Evolutionary conservation across 495 filamentous ascomycete species (phyloP).

Genomic region (Podospora bellae-mahoneyi): DNA sequence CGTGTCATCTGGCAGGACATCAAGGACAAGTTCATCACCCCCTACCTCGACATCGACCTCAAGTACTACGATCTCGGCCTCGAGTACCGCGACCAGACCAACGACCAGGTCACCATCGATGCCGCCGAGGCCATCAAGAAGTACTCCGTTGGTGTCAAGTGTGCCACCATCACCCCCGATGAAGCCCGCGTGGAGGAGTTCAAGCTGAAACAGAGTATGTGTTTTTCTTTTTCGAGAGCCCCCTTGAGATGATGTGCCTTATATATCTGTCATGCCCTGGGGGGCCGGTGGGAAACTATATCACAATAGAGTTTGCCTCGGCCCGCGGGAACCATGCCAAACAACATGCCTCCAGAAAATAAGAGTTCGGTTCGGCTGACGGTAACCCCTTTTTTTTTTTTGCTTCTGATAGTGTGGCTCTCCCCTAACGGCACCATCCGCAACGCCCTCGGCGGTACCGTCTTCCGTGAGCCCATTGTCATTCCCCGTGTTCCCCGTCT

Average conservation of each 20-base stretch:
- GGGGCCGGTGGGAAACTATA: constrained; percentile 2
- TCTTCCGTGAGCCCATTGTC: constrained; percentile 97
- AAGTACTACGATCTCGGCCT: constrained; percentile 99
- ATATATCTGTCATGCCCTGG: not conserved
- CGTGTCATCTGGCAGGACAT: constrained; percentile 98
- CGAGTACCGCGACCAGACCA: constrained; percentile 90
- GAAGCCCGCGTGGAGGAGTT: constrained; percentile 96
- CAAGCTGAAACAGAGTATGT: constrained; percentile 90
- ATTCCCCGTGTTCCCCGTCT: constrained; percentile 88
- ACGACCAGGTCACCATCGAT: constrained; percentile 92
- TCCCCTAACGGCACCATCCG: constrained; percentile 98
- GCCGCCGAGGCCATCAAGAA: constrained; percentile 97
- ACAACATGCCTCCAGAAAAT: not conserved
- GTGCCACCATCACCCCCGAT: constrained; percentile 97
- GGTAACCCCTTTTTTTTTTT: not conserved
- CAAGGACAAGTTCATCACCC: constrained; percentile 95
- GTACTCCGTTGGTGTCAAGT: constrained; percentile 98
- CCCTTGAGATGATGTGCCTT: not conserved
- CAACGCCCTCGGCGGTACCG: constrained; percentile 90
- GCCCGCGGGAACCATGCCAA: not conserved
- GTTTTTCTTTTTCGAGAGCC: not conserved
- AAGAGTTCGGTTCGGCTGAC: not conserved
- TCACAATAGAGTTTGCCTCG: not conserved
- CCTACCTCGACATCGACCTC: constrained; percentile 92
- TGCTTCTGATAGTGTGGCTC: constrained; percentile 69